Percentiles rank a stretch among this genome's conserved stretches.
phyloP scores from a whole-genome alignment of 2,329 filamentous ascomycete species.

The Ceratocystis huliohia region DNA sequence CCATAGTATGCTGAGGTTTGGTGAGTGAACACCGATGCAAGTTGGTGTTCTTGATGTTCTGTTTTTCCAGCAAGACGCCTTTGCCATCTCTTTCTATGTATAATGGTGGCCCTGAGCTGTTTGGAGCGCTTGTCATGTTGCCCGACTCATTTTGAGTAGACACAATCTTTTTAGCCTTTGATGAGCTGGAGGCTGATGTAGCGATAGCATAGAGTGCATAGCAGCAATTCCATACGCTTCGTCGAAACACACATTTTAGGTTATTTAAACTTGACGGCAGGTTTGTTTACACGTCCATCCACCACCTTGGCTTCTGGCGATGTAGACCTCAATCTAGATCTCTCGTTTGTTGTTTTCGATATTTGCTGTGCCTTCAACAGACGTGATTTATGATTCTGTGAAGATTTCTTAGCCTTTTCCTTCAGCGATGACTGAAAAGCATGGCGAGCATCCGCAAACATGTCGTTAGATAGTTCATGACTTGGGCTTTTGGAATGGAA shows the following conservation, averaged over 20 bases:
- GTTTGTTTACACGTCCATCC: not conserved
- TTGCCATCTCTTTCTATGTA: not conserved
- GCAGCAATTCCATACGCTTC: not conserved
- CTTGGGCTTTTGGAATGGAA: not conserved
- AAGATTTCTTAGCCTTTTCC: not conserved
- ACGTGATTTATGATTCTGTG: not conserved
- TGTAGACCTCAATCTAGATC: not conserved
- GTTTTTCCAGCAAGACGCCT: not conserved
- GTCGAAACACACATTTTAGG: not conserved
- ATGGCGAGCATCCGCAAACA: not conserved
- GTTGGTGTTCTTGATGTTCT: conserved; percentile 4
- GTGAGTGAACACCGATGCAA: not conserved
- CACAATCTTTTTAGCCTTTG: not conserved
- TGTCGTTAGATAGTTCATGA: not conserved
- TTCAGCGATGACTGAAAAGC: not conserved
- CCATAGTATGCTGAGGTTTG: not conserved
- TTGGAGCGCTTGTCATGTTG: not conserved
- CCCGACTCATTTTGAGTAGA: too few relatives aligned
- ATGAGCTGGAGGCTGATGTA: not conserved
- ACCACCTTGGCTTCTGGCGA: not conserved
- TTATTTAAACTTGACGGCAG: not conserved
- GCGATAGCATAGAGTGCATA: not conserved
- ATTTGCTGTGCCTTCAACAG: not conserved
- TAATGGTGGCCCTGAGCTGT: not conserved
- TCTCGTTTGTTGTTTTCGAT: not conserved